phyloP scores from a whole-genome alignment of 768 basidiomycete species.

The Pilatotrama ljubarskyi region DNA sequence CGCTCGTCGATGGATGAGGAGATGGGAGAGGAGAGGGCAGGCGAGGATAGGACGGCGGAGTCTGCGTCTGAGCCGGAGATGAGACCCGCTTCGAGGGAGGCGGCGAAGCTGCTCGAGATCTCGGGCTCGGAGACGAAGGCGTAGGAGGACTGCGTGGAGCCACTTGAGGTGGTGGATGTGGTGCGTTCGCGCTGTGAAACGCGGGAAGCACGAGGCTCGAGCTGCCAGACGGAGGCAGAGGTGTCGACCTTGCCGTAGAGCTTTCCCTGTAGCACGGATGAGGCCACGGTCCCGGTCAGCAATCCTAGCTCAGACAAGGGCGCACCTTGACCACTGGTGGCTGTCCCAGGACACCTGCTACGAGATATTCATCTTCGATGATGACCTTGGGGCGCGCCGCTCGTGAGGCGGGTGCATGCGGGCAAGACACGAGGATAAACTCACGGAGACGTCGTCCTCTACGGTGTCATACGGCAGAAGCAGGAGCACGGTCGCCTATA shows the following conservation, averaged over 20 bases:
- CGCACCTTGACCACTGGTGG: conserved; percentile 72
- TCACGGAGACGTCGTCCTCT: conserved; percentile 70
- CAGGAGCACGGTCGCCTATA: conserved; percentile 73
- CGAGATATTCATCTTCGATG: conserved; percentile 68
- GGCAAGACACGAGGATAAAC: conserved; percentile 23
- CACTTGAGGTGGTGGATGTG: conserved; percentile 70
- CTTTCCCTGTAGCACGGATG: conserved; percentile 51
- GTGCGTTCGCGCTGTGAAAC: conserved; percentile 68
- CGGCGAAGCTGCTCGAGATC: conserved; percentile 82
- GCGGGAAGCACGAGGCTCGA: conserved; percentile 63
- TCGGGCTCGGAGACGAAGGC: conserved; percentile 84
- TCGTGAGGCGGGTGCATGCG: neutral
- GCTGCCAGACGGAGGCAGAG: conserved; percentile 72
- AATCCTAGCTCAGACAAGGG: neutral
- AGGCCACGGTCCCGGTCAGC: neutral
- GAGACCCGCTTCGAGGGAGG: conserved; percentile 73
- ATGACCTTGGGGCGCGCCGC: conserved; percentile 49
- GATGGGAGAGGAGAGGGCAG: conserved; percentile 62
- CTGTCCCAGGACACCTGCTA: conserved; percentile 73
- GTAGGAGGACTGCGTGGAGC: conserved; percentile 79
- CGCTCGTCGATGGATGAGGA: conserved; percentile 54
- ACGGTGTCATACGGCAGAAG: conserved; percentile 71
- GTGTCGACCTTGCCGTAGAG: conserved; percentile 72
- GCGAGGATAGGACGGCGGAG: conserved; percentile 54
- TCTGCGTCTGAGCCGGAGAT: conserved; percentile 63